Conservation (phyloP, 345 rosid species). For the Populus ilicifolia region DNA sequence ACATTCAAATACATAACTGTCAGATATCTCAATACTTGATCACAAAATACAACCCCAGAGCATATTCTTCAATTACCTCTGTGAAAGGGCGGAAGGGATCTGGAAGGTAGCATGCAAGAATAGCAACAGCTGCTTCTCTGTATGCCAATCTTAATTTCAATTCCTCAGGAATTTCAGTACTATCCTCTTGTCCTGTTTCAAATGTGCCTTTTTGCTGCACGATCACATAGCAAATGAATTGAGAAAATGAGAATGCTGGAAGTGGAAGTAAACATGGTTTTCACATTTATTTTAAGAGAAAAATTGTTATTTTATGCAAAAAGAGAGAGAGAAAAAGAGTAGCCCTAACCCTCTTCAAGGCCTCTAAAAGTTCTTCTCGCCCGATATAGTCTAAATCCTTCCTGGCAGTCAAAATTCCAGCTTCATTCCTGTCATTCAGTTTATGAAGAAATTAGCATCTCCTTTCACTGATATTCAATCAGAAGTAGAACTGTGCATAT, state of each 20-base stretch:
- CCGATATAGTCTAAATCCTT: slow-evolving; percentile 88
- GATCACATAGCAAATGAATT: slow-evolving; percentile 21
- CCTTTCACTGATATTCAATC: not conserved
- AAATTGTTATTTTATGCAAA: no score
- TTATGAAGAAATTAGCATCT: slow-evolving; percentile 24
- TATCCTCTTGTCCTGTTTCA: slow-evolving; percentile 94
- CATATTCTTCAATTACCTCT: slow-evolving; percentile 40
- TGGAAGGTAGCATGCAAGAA: slow-evolving; percentile 83
- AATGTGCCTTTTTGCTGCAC: slow-evolving; percentile 92
- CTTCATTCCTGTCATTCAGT: slow-evolving; percentile 71
- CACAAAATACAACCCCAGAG: slow-evolving; percentile 4
- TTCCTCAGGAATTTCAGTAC: slow-evolving; percentile 77
- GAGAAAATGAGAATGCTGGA: slow-evolving; percentile 11
- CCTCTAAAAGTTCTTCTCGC: slow-evolving; percentile 84
- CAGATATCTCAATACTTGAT: slow-evolving; percentile 6
- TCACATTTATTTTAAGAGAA: not conserved
- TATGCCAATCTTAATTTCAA: slow-evolving; percentile 81
- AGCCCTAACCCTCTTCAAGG: slow-evolving; percentile 71
- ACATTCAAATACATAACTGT: slow-evolving; percentile 11
- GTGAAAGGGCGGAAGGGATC: slow-evolving; percentile 69
- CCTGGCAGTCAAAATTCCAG: slow-evolving; percentile 96
- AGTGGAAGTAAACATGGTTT: not conserved
- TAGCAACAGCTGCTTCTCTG: slow-evolving; percentile 92
- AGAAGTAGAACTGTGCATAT: slow-evolving; percentile 1
- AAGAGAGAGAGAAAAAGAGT: not conserved